These are phyloP conservation scores for Boeremia exigua DNA, from an alignment of 2,329 filamentous ascomycete genomes.

Conservation along the genomic window DNA sequence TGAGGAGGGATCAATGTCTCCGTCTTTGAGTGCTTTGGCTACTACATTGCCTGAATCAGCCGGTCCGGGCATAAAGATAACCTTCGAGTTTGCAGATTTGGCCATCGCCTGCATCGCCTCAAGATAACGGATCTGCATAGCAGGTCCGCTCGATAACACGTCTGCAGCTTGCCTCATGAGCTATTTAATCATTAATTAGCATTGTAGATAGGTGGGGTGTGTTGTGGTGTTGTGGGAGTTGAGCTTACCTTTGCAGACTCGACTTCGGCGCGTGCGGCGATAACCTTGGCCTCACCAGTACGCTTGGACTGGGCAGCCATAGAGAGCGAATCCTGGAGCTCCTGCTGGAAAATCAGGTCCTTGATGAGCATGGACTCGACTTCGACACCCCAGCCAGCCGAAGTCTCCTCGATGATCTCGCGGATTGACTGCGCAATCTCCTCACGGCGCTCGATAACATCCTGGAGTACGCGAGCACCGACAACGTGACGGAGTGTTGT, in stretches of 20 bases:
- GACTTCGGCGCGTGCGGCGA: constrained; percentile 94
- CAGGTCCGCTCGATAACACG: constrained; percentile 86
- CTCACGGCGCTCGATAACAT: constrained; percentile 97
- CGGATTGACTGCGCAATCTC: constrained; percentile 94
- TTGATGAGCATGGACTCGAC: constrained; percentile 99
- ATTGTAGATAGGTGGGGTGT: neutral
- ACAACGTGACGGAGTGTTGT: constrained; percentile 97
- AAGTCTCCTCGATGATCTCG: constrained; percentile 97
- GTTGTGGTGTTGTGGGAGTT: constrained; percentile 62
- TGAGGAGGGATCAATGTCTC: neutral
- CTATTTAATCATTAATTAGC: neutral
- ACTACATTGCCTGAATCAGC: constrained; percentile 36
- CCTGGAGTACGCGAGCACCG: constrained; percentile 91
- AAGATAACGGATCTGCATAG: constrained; percentile 80
- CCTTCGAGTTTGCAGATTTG: constrained; percentile 86
- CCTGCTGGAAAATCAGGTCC: constrained; percentile 96
- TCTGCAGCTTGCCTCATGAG: constrained; percentile 76
- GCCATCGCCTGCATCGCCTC: constrained; percentile 99
- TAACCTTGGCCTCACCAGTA: constrained; percentile 98
- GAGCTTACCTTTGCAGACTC: constrained; percentile 81
- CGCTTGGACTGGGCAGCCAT: constrained; percentile 99
- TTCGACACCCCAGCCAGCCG: constrained; percentile 89
- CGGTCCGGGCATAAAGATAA: constrained; percentile 66
- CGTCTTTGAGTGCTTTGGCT: neutral
- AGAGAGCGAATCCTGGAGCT: constrained; percentile 92